Evolutionary conservation across 1,139 yeast species (phyloP), one percentile per base, ranked within the genome.

Genomic region (Saccharomyces hybrid): DNA sequence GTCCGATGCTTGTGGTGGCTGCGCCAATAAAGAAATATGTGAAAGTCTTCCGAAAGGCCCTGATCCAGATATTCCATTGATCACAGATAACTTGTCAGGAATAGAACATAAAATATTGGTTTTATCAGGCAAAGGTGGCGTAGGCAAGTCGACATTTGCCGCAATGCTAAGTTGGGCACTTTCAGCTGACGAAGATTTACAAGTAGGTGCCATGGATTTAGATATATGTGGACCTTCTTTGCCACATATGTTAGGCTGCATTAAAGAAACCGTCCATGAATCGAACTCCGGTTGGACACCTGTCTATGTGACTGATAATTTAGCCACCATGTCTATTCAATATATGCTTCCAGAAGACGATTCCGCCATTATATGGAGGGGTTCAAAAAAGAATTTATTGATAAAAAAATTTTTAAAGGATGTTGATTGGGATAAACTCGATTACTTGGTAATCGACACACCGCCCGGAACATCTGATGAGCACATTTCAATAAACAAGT

Each of bases 381-480:
- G 99, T 2, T 85, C 91, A 11, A 95, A 93, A 73, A 95, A 95
- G 73, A 90, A 88, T 64, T 93, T 96, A 1, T 76, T 95, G 49
- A 93, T 95, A 56, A 95, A 95, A 65, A 96, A 90, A 72, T 95
- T 95, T 65, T 76, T 95, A 56, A 90, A 88, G 67, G 98, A 93
- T 64, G 98, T 93, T 2, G 89, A 89, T 64, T 95, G 99, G 99
- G 84, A 84, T 51, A 54, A 60, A 25, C 74, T 95, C 55, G 98
- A 95, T 71, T 93, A 88, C 66, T 75, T 95, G 62, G 80, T 95
- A 14, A 88, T 95, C 5, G 99, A 95, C 65, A 95, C 99, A 0
- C 99, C 99, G 0, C 99, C 99, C 0, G 99, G 99, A 0, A 93
- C 99, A 0, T 86, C 96, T 0, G 99, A 95, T 69, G 99, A 95